Evolutionary conservation across 257 asterid genomes (phyloP).

Genomic region (Solanum commersonii): DNA sequence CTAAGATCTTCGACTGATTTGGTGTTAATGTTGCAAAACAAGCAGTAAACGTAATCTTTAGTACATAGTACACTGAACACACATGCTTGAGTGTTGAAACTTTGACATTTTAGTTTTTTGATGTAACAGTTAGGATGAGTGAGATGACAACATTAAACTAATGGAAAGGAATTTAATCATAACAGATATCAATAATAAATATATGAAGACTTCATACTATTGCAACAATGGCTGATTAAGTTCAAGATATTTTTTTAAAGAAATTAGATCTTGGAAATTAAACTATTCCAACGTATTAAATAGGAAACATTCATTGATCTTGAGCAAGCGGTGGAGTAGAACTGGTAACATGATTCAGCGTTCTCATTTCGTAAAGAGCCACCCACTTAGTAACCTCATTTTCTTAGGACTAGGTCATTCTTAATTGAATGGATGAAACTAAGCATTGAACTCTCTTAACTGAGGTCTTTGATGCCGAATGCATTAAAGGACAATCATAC

Average conservation of each 20-base stretch:
- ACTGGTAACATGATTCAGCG: background rate
- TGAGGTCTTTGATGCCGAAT: background rate
- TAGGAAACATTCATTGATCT: background rate
- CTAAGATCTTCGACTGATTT: constrained; percentile 80
- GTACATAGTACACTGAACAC: background rate
- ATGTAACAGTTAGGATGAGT: background rate
- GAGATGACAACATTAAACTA: background rate
- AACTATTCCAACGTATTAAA: background rate
- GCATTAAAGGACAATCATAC: background rate
- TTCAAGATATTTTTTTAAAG: background rate
- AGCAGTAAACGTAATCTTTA: constrained; percentile 28
- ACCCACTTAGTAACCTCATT: background rate
- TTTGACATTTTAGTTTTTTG: background rate
- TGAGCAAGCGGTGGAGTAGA: background rate
- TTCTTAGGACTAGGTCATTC: background rate
- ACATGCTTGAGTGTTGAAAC: background rate
- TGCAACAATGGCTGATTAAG: background rate
- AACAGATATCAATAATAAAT: background rate
- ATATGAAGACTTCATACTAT: background rate
- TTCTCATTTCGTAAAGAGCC: background rate
- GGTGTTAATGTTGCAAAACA: constrained; percentile 86
- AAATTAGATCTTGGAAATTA: too few relatives aligned
- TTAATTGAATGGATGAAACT: background rate
- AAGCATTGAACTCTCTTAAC: background rate
- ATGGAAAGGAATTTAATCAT: background rate